Base-by-base conservation (phyloP, 345 rosid species). In the Murraya koenigii region DNA sequence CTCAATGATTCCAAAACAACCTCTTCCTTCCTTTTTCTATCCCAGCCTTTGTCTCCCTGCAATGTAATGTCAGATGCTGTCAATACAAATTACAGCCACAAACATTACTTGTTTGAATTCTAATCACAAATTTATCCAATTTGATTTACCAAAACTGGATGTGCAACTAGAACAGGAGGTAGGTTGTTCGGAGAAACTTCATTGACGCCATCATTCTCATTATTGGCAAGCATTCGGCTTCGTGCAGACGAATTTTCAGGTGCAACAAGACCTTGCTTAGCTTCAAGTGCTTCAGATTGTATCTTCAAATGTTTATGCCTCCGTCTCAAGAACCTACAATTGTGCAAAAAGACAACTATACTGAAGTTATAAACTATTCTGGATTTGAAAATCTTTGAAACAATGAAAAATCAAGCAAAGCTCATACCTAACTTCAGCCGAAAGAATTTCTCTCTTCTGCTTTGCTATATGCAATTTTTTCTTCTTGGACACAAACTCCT, bases 401-500 rank as follows among this genome's bases (percentile, higher is more conserved):
- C 17, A 1, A 64, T 14, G 39, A 22, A 75, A 49, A 52, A 49
- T 72, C 52, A 75, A 35, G 69, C 41, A 71, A 44, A 67, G 63
- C 19, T 23, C 36, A 44, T 8, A 86, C 91, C 80, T 66, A 54
- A 86, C 85, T 83, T 88, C 91, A 49, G 70, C 86, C 79, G 63
- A 66, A 70, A 88, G 87, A 74, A 74, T 75, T 14, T 82, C 86
- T 71, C 78, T 84, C 78, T 84, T 83, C 85, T 83, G 79, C 75
- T 62, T 67, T 62, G 78, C 75, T 30, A 35, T 55, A 75, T 78
- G 85, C 84, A 86, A 62, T 4, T 77, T 83, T 73, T 76, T 85
- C 86, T 80, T 88, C 82, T 64, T 81, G 4, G 84, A 69, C 80
- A 85, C 86, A 79, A 80, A 78, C 55, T 83, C 91, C 91, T 85